These are phyloP conservation scores for Raffaelea arxii DNA, from an alignment of 2,329 filamentous ascomycete species.

Conservation along the genomic window DNA sequence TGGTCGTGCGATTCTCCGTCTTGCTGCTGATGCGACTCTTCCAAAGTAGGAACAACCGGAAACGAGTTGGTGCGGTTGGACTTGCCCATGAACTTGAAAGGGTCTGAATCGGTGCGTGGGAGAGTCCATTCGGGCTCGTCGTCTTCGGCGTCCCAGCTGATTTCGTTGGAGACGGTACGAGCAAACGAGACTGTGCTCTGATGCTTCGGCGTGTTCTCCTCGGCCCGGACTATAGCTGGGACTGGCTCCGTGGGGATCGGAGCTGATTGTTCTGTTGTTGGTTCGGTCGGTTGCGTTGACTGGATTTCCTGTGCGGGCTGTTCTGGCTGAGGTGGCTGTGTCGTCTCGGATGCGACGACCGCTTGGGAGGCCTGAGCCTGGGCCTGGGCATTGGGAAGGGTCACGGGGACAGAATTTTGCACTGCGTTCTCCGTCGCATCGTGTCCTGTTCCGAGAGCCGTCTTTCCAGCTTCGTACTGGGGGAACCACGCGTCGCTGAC, in stretches of 20 bases:
- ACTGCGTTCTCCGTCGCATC: not conserved
- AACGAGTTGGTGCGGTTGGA: slow-evolving; percentile 55
- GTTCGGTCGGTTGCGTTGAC: no score
- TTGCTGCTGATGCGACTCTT: slow-evolving; percentile 19
- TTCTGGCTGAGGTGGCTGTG: no score
- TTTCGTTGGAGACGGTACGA: slow-evolving; percentile 52
- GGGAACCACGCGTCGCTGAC: slow-evolving; percentile 21
- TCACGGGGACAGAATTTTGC: not conserved
- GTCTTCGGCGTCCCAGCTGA: slow-evolving; percentile 49
- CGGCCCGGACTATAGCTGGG: not conserved
- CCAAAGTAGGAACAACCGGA: slow-evolving; percentile 40
- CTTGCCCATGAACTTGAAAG: slow-evolving; percentile 49
- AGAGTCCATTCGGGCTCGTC: slow-evolving; percentile 49
- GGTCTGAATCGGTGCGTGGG: slow-evolving; percentile 41
- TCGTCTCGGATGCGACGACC: no score
- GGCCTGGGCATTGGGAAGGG: not conserved
- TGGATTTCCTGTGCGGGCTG: no score
- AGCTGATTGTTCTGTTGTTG: not conserved
- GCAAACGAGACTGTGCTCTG: slow-evolving; percentile 53
- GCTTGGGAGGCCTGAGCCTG: no score
- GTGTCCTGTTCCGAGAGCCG: not conserved
- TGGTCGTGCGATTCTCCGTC: slow-evolving; percentile 12
- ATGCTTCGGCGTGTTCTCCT: slow-evolving; percentile 32
- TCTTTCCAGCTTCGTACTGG: slow-evolving; percentile 18
- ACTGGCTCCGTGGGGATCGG: not conserved